Evolutionary conservation across 805 yeast species (phyloP), one percentile per base, ranked within the genome.

Genomic region (Nakazawaea ambrosiae): DNA sequence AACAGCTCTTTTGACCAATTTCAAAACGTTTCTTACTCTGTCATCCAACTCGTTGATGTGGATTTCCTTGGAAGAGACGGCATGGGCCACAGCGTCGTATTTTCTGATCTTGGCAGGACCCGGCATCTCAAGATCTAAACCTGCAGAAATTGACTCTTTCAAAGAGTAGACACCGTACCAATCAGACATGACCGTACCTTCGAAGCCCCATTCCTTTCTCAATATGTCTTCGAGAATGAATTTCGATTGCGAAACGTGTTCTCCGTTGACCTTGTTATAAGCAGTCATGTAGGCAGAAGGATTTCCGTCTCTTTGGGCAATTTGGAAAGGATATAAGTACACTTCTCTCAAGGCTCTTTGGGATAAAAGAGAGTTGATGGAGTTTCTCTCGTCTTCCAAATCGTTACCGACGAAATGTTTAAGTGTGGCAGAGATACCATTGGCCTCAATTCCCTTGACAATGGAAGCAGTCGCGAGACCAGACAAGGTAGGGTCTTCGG

Each of bases 331-430:
- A 45, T 66, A 66, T 50, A 78, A 60, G 54, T 78, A 78, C 38
- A 78, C 68, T 53, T 78, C 85, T 49, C 85, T 66, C 42, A 78
- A 57, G 3, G 85, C 84, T 49, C 85, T 60, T 47, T 73, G 75
- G 2, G 79, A 60, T 34, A 78, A 58, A 17, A 68, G 53, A 5
- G 77, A 58, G 49, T 75, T 67, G 26, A 70, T 65, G 3, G 65
- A 55, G 39, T 53, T 59, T 41, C 85, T 57, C 40, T 72, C 71
- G 40, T 74, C 68, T 50, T 78, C 85, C 50, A 66, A 69, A 47
- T 78, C 84, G 44, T 78, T 78, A 50, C 78, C 68, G 16, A 74
- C 80, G 53, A 55, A 78, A 53, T 78, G 85, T 55, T 78, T 78
- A 47, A 77, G 60, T 25, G 78, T 68, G 8, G 82, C 80, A 34